Conservation (phyloP, 108 stramenopile genomes). For the Fragilaria radians region DNA sequence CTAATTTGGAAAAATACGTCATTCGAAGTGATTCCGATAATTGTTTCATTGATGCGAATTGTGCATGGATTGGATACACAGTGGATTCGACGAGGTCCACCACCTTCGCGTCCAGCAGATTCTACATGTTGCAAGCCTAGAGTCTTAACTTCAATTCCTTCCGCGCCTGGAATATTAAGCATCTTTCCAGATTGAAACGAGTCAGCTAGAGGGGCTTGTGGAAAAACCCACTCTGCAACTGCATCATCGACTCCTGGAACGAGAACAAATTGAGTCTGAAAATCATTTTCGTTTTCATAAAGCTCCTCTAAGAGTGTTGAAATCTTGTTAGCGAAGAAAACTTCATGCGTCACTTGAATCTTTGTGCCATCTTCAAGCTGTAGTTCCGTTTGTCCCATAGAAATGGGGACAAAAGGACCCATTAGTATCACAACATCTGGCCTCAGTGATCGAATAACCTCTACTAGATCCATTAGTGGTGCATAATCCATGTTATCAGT, state of each 20-base stretch:
- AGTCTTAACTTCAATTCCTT: slow-evolving; percentile 37
- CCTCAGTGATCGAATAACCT: slow-evolving; percentile 31
- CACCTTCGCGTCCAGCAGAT: slow-evolving; percentile 17
- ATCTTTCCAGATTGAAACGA: slow-evolving; percentile 31
- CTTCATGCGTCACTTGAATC: slow-evolving; percentile 61
- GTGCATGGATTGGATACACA: slow-evolving; percentile 88
- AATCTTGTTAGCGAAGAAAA: slow-evolving; percentile 70
- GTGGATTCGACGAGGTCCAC: slow-evolving; percentile 52
- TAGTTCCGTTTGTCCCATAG: slow-evolving; percentile 24
- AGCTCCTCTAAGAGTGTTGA: slow-evolving; percentile 49
- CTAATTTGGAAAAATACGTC: slow-evolving; percentile 86
- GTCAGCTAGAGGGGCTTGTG: slow-evolving; percentile 78
- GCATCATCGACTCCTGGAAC: slow-evolving; percentile 94
- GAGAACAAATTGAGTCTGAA: slow-evolving; percentile 87
- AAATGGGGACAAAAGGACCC: slow-evolving; percentile 94
- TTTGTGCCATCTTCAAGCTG: slow-evolving; percentile 49
- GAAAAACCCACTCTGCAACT: slow-evolving; percentile 77
- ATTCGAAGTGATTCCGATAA: slow-evolving; percentile 81
- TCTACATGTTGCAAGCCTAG: slow-evolving; percentile 57
- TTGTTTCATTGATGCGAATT: slow-evolving; percentile 80
- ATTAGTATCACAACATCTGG: slow-evolving; percentile 92
- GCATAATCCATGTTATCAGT: slow-evolving; percentile 80
- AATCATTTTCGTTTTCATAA: slow-evolving; percentile 27
- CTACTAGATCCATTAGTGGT: slow-evolving; percentile 84
- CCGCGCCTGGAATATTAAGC: slow-evolving; percentile 31